These are phyloP conservation scores for Barbarea vulgaris DNA, from an alignment of 345 rosid species.

Conservation along the genomic window DNA sequence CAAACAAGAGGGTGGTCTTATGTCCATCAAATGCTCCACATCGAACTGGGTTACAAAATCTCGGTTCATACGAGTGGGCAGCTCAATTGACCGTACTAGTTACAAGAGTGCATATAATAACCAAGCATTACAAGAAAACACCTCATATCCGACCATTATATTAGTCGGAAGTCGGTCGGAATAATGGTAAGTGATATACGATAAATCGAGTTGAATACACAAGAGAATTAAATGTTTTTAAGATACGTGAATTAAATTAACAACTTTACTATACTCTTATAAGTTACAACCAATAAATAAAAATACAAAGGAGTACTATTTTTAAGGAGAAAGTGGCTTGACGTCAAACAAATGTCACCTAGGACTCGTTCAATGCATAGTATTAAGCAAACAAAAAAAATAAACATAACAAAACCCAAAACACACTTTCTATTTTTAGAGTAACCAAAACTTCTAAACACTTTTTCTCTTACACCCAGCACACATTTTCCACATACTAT, in stretches of 20 bases:
- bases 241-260: neutral
- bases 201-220: no score
- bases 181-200: no score
- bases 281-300: neutral
- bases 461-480: slow-evolving; percentile 1
- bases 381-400: slow-evolving; percentile 7
- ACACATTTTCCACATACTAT: slow-evolving; percentile 13
- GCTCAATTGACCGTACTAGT: no score
- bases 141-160: no score
- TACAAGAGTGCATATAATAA: no score
- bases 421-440: slow-evolving; percentile 39
- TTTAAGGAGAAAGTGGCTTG: slow-evolving; percentile 24
- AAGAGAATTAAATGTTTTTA: neutral
- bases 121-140: no score
- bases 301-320: neutral
- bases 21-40: no score
- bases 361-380: slow-evolving; percentile 41
- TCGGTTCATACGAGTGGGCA: no score
- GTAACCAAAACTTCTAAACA: slow-evolving; percentile 25
- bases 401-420: slow-evolving; percentile 2
- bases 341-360: slow-evolving; percentile 33
- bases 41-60: no score
- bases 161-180: no score
- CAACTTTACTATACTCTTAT: neutral
- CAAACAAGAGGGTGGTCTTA: no score